A percentile compares a stretch with the other conserved stretches of the same genome.
These are phyloP conservation scores for Dactylellina sp. DNA, from an alignment of 2,329 filamentous ascomycete genomes.

Conservation along the genomic window DNA sequence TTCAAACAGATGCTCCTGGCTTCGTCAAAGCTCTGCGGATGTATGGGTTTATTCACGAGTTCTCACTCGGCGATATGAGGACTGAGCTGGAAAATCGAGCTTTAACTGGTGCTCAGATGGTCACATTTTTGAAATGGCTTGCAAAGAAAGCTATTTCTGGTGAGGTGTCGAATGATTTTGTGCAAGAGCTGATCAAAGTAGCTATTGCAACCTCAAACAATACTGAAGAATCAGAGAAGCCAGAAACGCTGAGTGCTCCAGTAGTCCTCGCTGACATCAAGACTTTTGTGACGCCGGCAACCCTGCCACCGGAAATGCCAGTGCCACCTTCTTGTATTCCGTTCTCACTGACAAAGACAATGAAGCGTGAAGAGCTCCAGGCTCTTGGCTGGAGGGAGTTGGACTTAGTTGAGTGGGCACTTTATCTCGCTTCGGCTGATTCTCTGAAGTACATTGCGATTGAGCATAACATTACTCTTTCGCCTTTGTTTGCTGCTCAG, in stretches of 20 bases:
- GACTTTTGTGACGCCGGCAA: slow-evolving; percentile 79
- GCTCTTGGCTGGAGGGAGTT: slow-evolving; percentile 87
- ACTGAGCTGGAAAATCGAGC: slow-evolving; percentile 84
- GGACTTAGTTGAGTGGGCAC: slow-evolving; percentile 85
- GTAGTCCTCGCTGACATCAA: slow-evolving; percentile 79
- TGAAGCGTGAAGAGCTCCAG: slow-evolving; percentile 76
- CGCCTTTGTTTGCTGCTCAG: slow-evolving; percentile 78
- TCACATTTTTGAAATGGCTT: slow-evolving; percentile 86
- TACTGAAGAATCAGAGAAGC: slow-evolving; percentile 50
- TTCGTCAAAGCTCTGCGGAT: slow-evolving; percentile 85
- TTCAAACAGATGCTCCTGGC: slow-evolving; percentile 74
- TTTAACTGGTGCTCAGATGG: slow-evolving; percentile 79
- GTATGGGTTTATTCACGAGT: slow-evolving; percentile 85
- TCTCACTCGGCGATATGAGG: slow-evolving; percentile 87
- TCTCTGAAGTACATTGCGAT: slow-evolving; percentile 70
- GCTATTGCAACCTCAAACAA: slow-evolving; percentile 73
- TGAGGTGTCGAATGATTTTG: slow-evolving; percentile 77
- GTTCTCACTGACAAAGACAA: slow-evolving; percentile 79
- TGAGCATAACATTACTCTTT: slow-evolving; percentile 77
- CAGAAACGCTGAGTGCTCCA: slow-evolving; percentile 71
- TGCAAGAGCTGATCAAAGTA: slow-evolving; percentile 79
- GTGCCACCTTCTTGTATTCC: slow-evolving; percentile 85
- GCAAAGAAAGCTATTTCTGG: slow-evolving; percentile 77
- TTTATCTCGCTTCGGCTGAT: slow-evolving; percentile 76
- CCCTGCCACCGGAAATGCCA: slow-evolving; percentile 83